These are phyloP conservation scores for Tetracladium marchalianum DNA, from an alignment of 495 filamentous ascomycete genomes.

Conservation along the genomic window DNA sequence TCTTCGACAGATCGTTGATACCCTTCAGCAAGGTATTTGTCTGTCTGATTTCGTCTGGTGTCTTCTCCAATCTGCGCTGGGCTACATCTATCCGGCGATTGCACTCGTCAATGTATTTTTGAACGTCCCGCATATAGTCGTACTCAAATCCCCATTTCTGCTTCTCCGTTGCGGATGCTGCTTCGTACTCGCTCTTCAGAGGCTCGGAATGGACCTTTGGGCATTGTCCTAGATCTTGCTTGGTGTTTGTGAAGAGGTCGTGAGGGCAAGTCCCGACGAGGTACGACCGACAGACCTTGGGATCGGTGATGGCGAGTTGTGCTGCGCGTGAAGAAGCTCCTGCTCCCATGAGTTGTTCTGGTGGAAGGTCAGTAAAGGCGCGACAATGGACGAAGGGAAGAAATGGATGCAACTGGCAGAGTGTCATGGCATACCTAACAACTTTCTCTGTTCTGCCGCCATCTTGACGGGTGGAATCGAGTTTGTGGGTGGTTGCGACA, in stretches of 20 bases:
- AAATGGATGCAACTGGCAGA: not conserved
- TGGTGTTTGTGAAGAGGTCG: constrained; percentile 99
- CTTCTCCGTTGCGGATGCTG: constrained; percentile 54
- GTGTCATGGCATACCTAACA: constrained; percentile 55
- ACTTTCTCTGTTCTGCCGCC: constrained; percentile 92
- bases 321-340: constrained; percentile 60
- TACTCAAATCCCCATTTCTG: constrained; percentile 82
- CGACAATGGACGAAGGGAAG: not conserved
- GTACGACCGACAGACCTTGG: constrained; percentile 92
- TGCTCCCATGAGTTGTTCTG: constrained; percentile 76
- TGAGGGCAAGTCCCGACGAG: constrained; percentile 92
- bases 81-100: constrained; percentile 86
- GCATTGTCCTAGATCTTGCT: constrained; percentile 90
- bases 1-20: constrained; percentile 71
- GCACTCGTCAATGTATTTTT: constrained; percentile 92
- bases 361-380: not conserved
- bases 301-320: constrained; percentile 80
- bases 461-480: constrained; percentile 35
- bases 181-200: constrained; percentile 80
- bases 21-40: constrained; percentile 88
- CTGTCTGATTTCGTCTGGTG: constrained; percentile 92
- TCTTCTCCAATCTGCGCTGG: constrained; percentile 89
- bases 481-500: not conserved
- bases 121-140: constrained; percentile 93
- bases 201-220: constrained; percentile 83